Evolutionary conservation across 2,329 filamentous ascomycete species (phyloP).

Genomic region (Rutstroemia sp.): DNA sequence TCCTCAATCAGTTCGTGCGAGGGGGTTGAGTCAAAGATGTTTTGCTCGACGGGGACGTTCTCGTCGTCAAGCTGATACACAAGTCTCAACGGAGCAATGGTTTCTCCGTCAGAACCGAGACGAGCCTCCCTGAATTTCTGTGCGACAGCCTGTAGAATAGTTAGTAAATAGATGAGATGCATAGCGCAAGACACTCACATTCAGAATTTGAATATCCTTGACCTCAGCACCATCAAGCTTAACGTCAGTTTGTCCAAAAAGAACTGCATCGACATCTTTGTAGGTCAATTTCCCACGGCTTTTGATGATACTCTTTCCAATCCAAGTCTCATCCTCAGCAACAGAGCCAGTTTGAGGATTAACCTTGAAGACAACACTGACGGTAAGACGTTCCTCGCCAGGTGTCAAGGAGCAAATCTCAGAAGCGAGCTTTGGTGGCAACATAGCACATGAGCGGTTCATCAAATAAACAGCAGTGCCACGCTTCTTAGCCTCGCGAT

Average conservation of each 20-base stretch:
- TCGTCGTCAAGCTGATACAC: slow-evolving; percentile 95
- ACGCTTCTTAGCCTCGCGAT: slow-evolving; percentile 95
- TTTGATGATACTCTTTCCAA: slow-evolving; percentile 90
- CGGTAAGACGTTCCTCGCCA: slow-evolving; percentile 80
- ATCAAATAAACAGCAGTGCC: slow-evolving; percentile 93
- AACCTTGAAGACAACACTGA: slow-evolving; percentile 90
- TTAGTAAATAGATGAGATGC: slow-evolving; percentile 19
- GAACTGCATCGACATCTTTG: slow-evolving; percentile 75
- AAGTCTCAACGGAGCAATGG: slow-evolving; percentile 78
- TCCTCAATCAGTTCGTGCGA: slow-evolving; percentile 94
- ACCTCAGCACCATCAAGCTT: slow-evolving; percentile 58
- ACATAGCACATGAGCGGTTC: slow-evolving; percentile 75
- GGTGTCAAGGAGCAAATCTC: slow-evolving; percentile 85
- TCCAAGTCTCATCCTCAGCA: slow-evolving; percentile 82
- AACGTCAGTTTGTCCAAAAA: slow-evolving; percentile 55
- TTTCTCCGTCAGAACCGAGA: slow-evolving; percentile 69
- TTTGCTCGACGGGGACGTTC: slow-evolving; percentile 93
- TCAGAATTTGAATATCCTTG: slow-evolving; percentile 74
- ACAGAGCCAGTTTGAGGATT: slow-evolving; percentile 72
- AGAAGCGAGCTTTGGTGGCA: slow-evolving; percentile 76
- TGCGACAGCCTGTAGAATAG: slow-evolving; percentile 52
- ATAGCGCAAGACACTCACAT: slow-evolving; percentile 39
- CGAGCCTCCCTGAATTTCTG: slow-evolving; percentile 87
- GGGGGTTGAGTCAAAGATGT: slow-evolving; percentile 85
- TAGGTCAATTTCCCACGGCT: slow-evolving; percentile 81